Evolutionary conservation across 2,329 filamentous ascomycete species (phyloP).

Genomic region (Pochonia chlamydosporia): DNA sequence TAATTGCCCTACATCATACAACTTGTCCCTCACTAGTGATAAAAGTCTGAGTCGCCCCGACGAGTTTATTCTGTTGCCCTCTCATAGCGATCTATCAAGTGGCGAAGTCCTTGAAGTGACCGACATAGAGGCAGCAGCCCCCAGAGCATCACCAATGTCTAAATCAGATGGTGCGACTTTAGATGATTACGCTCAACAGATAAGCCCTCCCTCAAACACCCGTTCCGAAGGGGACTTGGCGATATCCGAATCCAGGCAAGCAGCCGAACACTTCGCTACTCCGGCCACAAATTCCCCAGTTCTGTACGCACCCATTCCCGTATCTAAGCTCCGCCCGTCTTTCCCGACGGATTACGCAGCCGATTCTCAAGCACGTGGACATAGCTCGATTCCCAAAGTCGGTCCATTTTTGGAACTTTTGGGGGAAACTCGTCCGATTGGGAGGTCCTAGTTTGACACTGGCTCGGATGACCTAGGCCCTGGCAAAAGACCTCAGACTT

Average conservation of each 20-base stretch:
- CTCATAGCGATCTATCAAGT: neutral
- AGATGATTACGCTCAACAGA: neutral
- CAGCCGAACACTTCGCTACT: neutral
- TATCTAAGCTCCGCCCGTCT: slow-evolving; percentile 13
- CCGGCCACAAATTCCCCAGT: slow-evolving; percentile 3
- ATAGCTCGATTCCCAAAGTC: slow-evolving; percentile 9
- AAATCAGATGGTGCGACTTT: neutral
- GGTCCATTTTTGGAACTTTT: neutral
- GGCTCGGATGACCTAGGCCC: neutral
- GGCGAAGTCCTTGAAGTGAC: neutral
- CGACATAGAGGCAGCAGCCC: too few relatives aligned
- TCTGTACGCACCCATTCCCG: slow-evolving; percentile 11
- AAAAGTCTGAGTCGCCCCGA: neutral
- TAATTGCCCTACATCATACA: neutral
- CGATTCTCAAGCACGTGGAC: slow-evolving; percentile 2
- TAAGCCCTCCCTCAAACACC: neutral
- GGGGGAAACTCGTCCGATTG: neutral
- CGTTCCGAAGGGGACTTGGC: too few relatives aligned
- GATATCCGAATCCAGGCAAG: too few relatives aligned
- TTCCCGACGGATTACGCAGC: slow-evolving; percentile 1
- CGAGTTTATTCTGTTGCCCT: neutral
- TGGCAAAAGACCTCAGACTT: neutral
- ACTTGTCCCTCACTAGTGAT: neutral
- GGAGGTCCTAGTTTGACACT: neutral
- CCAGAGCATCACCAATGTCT: neutral